Evolutionary conservation across 148 eudicot genomes (phyloP).

Genomic region (Fagopyrum tataricum): DNA sequence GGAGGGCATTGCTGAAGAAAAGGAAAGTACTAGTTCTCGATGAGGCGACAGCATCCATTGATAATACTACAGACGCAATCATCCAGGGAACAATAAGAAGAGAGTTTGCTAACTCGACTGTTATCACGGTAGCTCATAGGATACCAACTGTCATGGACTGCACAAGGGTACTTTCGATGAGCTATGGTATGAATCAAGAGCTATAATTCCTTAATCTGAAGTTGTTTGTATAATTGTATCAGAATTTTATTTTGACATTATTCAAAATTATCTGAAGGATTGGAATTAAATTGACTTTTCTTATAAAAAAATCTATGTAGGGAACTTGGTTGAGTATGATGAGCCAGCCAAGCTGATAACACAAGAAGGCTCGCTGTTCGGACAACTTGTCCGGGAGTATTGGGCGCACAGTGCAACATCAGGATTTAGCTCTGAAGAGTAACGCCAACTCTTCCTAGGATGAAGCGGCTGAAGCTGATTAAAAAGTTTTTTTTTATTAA

Average conservation of each 20-base stretch:
- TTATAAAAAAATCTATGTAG: conserved; percentile 12
- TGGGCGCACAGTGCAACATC: conserved; percentile 11
- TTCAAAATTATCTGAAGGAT: too few relatives aligned
- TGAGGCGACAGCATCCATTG: conserved; percentile 69
- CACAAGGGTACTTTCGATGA: conserved; percentile 39
- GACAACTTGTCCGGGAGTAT: conserved; percentile 50
- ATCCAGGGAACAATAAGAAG: conserved; percentile 46
- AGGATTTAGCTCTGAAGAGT: neutral
- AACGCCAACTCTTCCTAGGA: too few relatives aligned
- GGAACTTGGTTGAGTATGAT: conserved; percentile 46
- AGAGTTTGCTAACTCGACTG: conserved; percentile 44
- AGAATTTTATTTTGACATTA: too few relatives aligned
- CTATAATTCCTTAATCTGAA: neutral
- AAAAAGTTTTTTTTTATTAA: too few relatives aligned
- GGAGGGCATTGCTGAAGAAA: conserved; percentile 45
- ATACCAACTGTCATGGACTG: conserved; percentile 55
- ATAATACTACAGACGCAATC: conserved; percentile 44
- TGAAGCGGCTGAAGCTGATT: too few relatives aligned
- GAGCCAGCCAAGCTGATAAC: conserved; percentile 46
- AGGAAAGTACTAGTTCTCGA: conserved; percentile 46
- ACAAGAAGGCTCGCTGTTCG: conserved; percentile 35
- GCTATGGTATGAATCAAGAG: conserved; percentile 19
- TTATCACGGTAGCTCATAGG: conserved; percentile 55
- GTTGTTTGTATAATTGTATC: neutral
- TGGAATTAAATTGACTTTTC: too few relatives aligned